Base-by-base conservation (phyloP, 495 filamentous ascomycete species). In the Thermothielavioides terrestris region DNA sequence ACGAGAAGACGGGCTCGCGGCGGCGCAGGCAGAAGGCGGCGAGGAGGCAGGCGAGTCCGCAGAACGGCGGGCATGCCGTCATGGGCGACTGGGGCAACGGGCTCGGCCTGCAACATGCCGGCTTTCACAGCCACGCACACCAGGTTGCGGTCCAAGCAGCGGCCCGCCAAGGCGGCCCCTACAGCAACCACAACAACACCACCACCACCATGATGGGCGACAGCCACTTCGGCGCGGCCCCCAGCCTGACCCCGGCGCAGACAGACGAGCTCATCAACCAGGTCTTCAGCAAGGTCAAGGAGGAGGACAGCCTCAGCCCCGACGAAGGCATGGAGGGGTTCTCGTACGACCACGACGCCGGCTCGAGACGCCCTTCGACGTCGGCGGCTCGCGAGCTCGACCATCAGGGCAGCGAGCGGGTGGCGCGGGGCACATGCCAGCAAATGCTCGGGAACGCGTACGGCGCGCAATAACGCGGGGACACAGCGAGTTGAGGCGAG, bases 371-470 rank as follows among this genome's bases (percentile, higher is more conserved):
- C 4, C 45, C 45, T 0, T 48, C 34, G 26, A 39, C 56, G 41
- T 22, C 49, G 42, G 26, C 52, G 46, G 55, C 21, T 25, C 50
- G 44, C 38, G 60, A 64, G 12, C 46, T 58, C n/a, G 51, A 44
- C n/a, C 62, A 63, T 41, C 60, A 54, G 8, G 61, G 54, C 37
- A 69, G 68, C 55, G 67, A 66, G 30, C 59, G 65, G 5, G 65
- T 73, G 10, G 70, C 70, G 3, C 64, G 65, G 15, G 67, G 70
- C 26, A 68, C 68, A 0, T 71, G 68, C 51, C 66, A 71, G 18
- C 63, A 70, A 50, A 52, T 71, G 53, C 61, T 71, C 20, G 46
- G 25, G 17, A 22, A 53, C 14, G 12, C 27, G 25, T 54, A 49
- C 35, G 43, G 32, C 28, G 4, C 31, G 11, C 50, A 51, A 47